phyloP scores from a whole-genome alignment of 495 filamentous ascomycete species.

The Chaetomium cochliodes region DNA sequence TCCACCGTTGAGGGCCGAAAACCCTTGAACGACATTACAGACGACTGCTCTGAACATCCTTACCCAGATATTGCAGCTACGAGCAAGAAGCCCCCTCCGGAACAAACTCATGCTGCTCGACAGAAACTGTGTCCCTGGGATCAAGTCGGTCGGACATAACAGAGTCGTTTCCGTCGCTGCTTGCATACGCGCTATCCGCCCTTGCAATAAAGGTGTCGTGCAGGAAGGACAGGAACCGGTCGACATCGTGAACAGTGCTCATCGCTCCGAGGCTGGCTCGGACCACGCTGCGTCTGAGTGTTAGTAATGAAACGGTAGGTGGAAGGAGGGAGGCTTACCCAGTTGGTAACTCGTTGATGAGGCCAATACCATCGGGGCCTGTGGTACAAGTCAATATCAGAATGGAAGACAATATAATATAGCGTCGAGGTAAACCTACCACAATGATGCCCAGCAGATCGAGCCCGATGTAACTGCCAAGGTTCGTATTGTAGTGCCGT shows the following conservation, averaged over 20 bases:
- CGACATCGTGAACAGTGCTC: slow-evolving; percentile 62
- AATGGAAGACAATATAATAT: not conserved
- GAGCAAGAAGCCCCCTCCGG: not conserved
- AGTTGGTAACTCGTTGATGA: slow-evolving; percentile 37
- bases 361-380: slow-evolving; percentile 30
- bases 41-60: not conserved
- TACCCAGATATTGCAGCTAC: not conserved
- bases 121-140: too few relatives aligned
- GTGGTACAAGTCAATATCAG: slow-evolving; percentile 44
- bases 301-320: slow-evolving; percentile 6
- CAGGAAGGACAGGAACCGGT: slow-evolving; percentile 57
- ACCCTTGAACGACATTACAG: not conserved
- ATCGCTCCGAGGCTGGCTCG: slow-evolving; percentile 70
- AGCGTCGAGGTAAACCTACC: slow-evolving; percentile 22
- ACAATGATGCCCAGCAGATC: slow-evolving; percentile 64
- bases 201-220: slow-evolving; percentile 47
- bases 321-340: slow-evolving; percentile 22
- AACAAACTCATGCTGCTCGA: not conserved
- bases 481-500: slow-evolving; percentile 50
- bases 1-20: not conserved
- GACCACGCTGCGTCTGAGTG: slow-evolving; percentile 49
- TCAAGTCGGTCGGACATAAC: not conserved
- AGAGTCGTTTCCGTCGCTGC: not conserved
- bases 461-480: slow-evolving; percentile 61
- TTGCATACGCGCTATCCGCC: slow-evolving; percentile 17